Conservation (phyloP, 2,329 filamentous ascomycete genomes). For the Byssochlamys sp. region DNA sequence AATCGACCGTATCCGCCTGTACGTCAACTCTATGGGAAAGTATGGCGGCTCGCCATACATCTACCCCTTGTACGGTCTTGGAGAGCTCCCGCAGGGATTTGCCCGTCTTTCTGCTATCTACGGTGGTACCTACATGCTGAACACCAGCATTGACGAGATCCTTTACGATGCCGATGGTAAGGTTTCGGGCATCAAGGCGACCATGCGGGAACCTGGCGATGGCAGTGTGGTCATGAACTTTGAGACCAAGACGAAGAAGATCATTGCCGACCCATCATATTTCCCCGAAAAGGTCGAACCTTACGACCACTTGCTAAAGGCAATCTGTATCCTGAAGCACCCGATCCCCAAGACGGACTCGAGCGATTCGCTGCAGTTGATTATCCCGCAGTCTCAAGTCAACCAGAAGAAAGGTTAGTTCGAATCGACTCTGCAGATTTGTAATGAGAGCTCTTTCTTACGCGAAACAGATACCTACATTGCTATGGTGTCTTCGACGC, state of each 20-base stretch:
- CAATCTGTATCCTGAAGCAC: conserved; percentile 95
- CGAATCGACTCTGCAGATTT: neutral
- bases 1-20: conserved; percentile 84
- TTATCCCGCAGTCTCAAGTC: conserved; percentile 95
- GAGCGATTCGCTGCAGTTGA: conserved; percentile 82
- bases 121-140: conserved; percentile 98
- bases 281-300: conserved; percentile 83
- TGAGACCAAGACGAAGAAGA: conserved; percentile 89
- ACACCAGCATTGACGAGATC: conserved; percentile 85
- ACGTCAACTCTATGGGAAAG: conserved; percentile 92
- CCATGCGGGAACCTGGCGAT: conserved; percentile 80
- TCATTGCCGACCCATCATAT: conserved; percentile 92
- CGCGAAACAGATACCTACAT: conserved; percentile 73
- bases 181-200: conserved; percentile 92
- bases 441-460: conserved; percentile 10
- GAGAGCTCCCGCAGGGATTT: conserved; percentile 93
- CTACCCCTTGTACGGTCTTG: conserved; percentile 94
- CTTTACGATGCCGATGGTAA: conserved; percentile 67
- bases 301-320: conserved; percentile 81
- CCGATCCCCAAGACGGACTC: conserved; percentile 82
- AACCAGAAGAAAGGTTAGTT: conserved; percentile 82
- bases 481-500: conserved; percentile 84
- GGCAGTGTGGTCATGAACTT: conserved; percentile 72
- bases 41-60: conserved; percentile 99
- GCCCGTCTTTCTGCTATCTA: conserved; percentile 96